Conservation (phyloP, 2,329 filamentous ascomycete species). For the Didymella exigua region DNA sequence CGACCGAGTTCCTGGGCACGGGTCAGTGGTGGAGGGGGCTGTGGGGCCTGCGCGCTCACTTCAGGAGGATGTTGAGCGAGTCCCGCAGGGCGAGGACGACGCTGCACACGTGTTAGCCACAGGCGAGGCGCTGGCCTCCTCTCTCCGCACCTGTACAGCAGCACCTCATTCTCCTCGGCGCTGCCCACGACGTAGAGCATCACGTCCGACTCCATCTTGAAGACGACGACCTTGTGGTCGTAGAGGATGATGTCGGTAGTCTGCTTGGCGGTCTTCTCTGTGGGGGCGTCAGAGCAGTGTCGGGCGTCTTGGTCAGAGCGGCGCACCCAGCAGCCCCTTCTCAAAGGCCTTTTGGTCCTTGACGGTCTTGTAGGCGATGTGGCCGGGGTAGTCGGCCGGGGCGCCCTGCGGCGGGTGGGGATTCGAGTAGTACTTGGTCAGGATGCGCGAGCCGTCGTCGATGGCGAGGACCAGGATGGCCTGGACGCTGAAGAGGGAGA, state of each 20-base stretch:
- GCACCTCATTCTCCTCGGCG: constrained; percentile 93
- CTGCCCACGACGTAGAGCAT: constrained; percentile 93
- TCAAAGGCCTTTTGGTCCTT: constrained; percentile 97
- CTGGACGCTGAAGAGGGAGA: constrained; percentile 61
- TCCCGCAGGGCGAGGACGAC: constrained; percentile 90
- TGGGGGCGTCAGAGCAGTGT: constrained; percentile 23
- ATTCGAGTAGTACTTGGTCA: constrained; percentile 88
- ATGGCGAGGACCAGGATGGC: constrained; percentile 63
- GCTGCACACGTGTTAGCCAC: constrained; percentile 50
- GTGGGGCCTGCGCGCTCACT: constrained; percentile 63
- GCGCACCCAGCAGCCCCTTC: constrained; percentile 75
- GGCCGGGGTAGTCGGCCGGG: constrained; percentile 64
- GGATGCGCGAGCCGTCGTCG: constrained; percentile 89
- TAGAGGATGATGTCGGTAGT: constrained; percentile 96
- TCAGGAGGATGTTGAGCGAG: constrained; percentile 86
- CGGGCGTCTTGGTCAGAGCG: constrained; percentile 77
- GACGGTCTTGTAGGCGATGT: constrained; percentile 81
- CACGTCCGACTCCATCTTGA: constrained; percentile 97
- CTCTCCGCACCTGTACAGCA: constrained; percentile 73
- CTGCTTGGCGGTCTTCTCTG: constrained; percentile 91
- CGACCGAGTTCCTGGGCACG: constrained; percentile 79
- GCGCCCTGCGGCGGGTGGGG: constrained; percentile 70
- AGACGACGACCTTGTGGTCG: constrained; percentile 93
- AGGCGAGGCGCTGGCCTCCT: no score
- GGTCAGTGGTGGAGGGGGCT: constrained; percentile 8